A percentile compares a stretch with the other conserved stretches of the same genome.
These are phyloP conservation scores for Emydomyces testavorans DNA, from an alignment of 2,329 filamentous ascomycete genomes.

Conservation along the genomic window DNA sequence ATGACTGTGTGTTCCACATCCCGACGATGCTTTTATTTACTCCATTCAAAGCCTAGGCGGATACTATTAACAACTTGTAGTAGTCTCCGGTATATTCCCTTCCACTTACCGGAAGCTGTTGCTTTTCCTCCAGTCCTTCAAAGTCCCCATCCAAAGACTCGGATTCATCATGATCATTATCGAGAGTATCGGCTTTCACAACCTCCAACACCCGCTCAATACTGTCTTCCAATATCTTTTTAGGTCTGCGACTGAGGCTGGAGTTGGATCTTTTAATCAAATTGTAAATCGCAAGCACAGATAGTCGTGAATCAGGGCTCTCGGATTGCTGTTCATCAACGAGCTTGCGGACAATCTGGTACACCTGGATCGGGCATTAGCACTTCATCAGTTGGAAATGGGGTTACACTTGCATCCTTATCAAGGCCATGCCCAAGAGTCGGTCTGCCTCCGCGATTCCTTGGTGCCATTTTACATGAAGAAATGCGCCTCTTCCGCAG, in stretches of 20 bases:
- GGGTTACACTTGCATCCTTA: slow-evolving; percentile 41
- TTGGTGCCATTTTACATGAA: slow-evolving; percentile 28
- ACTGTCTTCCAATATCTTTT: slow-evolving; percentile 68
- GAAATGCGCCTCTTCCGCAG: background rate
- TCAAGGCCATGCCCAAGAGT: slow-evolving; percentile 49
- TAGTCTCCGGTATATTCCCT: background rate
- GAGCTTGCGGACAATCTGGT: slow-evolving; percentile 66
- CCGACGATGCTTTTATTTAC: slow-evolving; percentile 56
- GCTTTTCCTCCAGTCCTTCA: slow-evolving; percentile 37
- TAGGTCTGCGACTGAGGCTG: slow-evolving; percentile 68
- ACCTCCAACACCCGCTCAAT: slow-evolving; percentile 72
- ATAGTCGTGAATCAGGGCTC: slow-evolving; percentile 41
- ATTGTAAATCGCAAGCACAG: slow-evolving; percentile 57
- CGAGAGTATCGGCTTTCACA: slow-evolving; percentile 52
- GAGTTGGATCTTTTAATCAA: slow-evolving; percentile 78
- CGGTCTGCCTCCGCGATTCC: slow-evolving; percentile 34
- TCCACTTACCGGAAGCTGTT: slow-evolving; percentile 21
- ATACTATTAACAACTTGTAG: slow-evolving; percentile 17
- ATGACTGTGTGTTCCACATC: slow-evolving; percentile 43
- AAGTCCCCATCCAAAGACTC: slow-evolving; percentile 42
- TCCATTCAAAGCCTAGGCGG: slow-evolving; percentile 43
- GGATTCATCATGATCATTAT: slow-evolving; percentile 44
- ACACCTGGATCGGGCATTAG: slow-evolving; percentile 41
- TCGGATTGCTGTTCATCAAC: slow-evolving; percentile 53
- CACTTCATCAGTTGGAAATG: background rate